Evolutionary conservation across 257 asterid genomes (phyloP).

Genomic region (Jaltomata sinuosa): DNA sequence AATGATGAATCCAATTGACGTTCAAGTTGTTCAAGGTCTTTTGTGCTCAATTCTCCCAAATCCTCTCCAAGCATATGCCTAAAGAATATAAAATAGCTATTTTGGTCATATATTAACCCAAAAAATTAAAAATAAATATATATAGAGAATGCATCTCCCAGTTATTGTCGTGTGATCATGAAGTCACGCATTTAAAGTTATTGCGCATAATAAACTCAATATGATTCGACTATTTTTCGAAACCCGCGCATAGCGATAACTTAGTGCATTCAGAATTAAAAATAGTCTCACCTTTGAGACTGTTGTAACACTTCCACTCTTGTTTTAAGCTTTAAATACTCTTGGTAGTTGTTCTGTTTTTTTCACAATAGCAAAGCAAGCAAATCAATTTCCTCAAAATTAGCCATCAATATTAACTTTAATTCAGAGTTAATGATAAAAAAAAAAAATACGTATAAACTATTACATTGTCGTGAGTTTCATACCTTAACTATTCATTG

Average conservation of each 20-base stretch:
- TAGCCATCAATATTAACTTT: not conserved
- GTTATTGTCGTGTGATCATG: not conserved
- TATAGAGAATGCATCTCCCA: not conserved
- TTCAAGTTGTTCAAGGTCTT: constrained; percentile 59
- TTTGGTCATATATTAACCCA: not conserved
- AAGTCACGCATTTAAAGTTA: not conserved
- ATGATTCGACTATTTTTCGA: not conserved
- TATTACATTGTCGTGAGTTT: not conserved
- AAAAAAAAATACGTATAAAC: not conserved
- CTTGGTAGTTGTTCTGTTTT: constrained; percentile 44
- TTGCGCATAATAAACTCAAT: not conserved
- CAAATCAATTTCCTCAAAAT: not conserved
- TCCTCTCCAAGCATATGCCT: constrained; percentile 70
- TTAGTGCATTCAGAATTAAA: not conserved
- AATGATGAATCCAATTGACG: constrained; percentile 40
- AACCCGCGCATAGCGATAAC: accelerated
- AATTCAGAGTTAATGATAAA: not conserved
- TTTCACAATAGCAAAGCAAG: not conserved
- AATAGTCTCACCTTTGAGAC: constrained; percentile 52
- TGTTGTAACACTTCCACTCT: constrained; percentile 49
- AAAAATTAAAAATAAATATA: not conserved
- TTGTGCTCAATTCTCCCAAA: constrained; percentile 31
- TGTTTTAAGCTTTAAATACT: constrained; percentile 52
- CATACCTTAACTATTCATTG: not conserved
- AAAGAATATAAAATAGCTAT: not conserved